Evolutionary conservation across 768 basidiomycete genomes (phyloP), one percentile per base, ranked within the genome.

Genomic region (Erythrobasidium yunnanense): DNA sequence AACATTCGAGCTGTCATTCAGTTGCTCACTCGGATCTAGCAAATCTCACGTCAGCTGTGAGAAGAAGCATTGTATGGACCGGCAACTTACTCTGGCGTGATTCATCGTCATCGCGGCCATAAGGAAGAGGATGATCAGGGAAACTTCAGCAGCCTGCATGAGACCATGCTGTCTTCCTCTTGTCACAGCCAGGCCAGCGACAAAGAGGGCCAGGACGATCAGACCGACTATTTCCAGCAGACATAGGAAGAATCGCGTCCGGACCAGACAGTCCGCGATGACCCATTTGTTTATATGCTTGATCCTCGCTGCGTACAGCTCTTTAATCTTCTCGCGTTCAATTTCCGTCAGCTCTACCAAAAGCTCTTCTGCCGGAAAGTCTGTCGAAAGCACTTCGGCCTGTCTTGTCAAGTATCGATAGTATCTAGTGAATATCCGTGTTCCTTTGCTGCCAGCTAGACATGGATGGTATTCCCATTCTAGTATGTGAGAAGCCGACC

Each of bases 391-490:
- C 46, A 17, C 32, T 51, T 63, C 60, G 29, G 20, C 27, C 2
- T 63, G n/a, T 29, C 4, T 8, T 18, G 8, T 4, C 15, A 63
- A 34, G 47, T 49, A 63, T 4, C 60, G 60, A 29, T 30, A 63
- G n/a, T 34, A 49, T 38, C 60, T 23, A 2, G 7, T 2, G 17
- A 49, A 32, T 30, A 49, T 33, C 47, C 56, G 29, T 63, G 29
- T 29, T 51, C 23, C 46, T 13, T 45, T 58, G 3, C n/a, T 13
- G 49, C 49, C 49, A 8, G 49, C 17, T 25, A 51, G 46, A 27
- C 47, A 46, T 7, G 60, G 60, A 63, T 63, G 60, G 32, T 63
- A 63, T 5, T 46, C 60, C 60, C 60, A 63, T 51, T 29, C 47
- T 49, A 63, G 32, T 38, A 29, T 63, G 46, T 30, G 5, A 8